Percentiles rank a stretch among this genome's conserved stretches.
These are phyloP conservation scores for Penicillium vulpinum DNA, from an alignment of 2,329 filamentous ascomycete genomes.

Conservation along the genomic window DNA sequence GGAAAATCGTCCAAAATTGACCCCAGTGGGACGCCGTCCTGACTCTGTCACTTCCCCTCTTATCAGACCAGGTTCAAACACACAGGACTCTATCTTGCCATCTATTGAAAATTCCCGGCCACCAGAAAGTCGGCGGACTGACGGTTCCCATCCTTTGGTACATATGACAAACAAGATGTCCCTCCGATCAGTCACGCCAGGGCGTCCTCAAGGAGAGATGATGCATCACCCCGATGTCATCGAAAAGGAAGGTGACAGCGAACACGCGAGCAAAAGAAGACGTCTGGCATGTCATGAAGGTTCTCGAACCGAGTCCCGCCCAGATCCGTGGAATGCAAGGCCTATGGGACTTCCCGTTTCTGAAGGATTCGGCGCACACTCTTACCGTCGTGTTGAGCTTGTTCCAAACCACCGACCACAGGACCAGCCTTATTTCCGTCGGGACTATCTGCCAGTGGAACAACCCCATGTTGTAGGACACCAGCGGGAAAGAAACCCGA, in stretches of 20 bases:
- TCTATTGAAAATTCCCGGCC: conserved; percentile 37
- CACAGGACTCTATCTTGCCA: conserved; percentile 35
- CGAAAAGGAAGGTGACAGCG: conserved; percentile 23
- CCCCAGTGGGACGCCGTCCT: conserved; percentile 19
- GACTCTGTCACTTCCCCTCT: conserved; percentile 17
- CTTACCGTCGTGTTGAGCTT: conserved; percentile 20
- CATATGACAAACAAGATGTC: conserved; percentile 33
- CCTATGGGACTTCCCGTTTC: conserved; percentile 17
- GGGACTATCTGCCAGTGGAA: conserved; percentile 25
- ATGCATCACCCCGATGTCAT: conserved; percentile 20
- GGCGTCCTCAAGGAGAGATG: conserved; percentile 26
- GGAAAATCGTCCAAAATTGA: conserved; percentile 19
- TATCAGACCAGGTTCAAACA: conserved; percentile 18
- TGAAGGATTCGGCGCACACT: conserved; percentile 12
- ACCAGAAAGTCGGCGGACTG: conserved; percentile 25
- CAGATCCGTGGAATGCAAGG: conserved; percentile 13
- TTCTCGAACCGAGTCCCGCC: conserved; percentile 12
- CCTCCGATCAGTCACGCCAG: conserved; percentile 34
- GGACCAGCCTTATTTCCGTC: conserved; percentile 24
- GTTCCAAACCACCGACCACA: conserved; percentile 16
- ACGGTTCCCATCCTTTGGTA: conserved; percentile 25
- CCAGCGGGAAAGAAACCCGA: conserved; percentile 12
- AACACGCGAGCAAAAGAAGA: conserved; percentile 36
- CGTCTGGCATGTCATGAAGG: conserved; percentile 30
- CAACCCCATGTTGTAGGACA: conserved; percentile 18